Conservation (phyloP, 192 early-diverging fungal genomes). For the Pilobolus umbonatus region DNA sequence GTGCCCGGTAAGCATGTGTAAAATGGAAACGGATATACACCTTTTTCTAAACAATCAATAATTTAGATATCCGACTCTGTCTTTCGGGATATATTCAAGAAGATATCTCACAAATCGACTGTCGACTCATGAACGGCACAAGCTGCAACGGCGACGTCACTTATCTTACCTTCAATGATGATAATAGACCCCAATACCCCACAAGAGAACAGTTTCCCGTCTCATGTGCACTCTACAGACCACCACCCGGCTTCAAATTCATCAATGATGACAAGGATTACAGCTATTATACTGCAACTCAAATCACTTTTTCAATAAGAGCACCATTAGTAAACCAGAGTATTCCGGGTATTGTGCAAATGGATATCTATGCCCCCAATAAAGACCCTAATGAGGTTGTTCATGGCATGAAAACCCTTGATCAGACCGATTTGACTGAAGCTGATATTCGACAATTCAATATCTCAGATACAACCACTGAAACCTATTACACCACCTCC, state of each 20-base stretch:
- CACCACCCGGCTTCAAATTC: neutral
- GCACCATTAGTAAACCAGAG: no score
- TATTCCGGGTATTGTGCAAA: neutral
- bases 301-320: neutral
- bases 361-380: constrained; percentile 1
- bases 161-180: no score
- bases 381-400: neutral
- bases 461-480: no score
- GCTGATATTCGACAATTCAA: neutral
- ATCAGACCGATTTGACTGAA: neutral
- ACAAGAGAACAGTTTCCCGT: neutral
- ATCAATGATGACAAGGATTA: neutral
- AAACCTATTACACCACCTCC: neutral
- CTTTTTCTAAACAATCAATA: neutral
- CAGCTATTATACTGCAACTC: neutral
- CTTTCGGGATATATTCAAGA: neutral
- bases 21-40: neutral
- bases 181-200: no score
- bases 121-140: neutral
- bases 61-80: constrained; percentile 1
- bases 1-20: constrained; percentile 4
- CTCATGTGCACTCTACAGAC: neutral
- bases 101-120: neutral
- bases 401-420: neutral
- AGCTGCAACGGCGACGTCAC: neutral